A percentile compares a stretch with the other conserved stretches of the same genome.
Conservation (phyloP, 495 filamentous ascomycete species). For the Penicillium cataractarum region DNA sequence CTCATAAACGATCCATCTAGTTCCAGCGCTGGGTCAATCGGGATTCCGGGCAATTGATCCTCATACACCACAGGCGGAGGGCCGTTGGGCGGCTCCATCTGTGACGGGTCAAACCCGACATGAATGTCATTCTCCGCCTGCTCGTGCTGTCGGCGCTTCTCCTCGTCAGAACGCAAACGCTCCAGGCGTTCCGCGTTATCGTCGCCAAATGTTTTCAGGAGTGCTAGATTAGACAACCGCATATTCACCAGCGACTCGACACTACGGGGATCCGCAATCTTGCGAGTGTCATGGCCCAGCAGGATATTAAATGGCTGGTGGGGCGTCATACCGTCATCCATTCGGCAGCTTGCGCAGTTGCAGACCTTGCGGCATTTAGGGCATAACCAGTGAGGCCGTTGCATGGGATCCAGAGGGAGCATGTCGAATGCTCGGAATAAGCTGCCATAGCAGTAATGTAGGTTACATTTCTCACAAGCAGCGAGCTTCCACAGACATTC, state of each 20-base stretch:
- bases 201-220: conserved; percentile 64
- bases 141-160: conserved; percentile 28
- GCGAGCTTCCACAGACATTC: conserved; percentile 82
- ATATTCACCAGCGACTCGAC: conserved; percentile 87
- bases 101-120: not conserved
- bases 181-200: conserved; percentile 53
- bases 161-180: conserved; percentile 54
- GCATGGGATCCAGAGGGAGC: conserved; percentile 77
- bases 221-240: conserved; percentile 76
- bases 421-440: conserved; percentile 88
- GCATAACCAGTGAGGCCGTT: conserved; percentile 79
- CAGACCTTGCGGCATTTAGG: conserved; percentile 83
- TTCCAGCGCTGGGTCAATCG: conserved; percentile 55
- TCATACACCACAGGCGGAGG: not conserved
- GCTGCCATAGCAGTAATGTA: conserved; percentile 84
- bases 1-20: conserved; percentile 19
- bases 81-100: not conserved
- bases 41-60: conserved; percentile 30
- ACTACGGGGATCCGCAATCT: conserved; percentile 85
- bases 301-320: conserved; percentile 83
- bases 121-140: conserved; percentile 1
- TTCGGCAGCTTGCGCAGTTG: conserved; percentile 78
- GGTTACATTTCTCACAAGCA: conserved; percentile 71
- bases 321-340: conserved; percentile 59
- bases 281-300: conserved; percentile 85